Conservation (phyloP, 345 rosid species). For the Salix suchowensis region DNA sequence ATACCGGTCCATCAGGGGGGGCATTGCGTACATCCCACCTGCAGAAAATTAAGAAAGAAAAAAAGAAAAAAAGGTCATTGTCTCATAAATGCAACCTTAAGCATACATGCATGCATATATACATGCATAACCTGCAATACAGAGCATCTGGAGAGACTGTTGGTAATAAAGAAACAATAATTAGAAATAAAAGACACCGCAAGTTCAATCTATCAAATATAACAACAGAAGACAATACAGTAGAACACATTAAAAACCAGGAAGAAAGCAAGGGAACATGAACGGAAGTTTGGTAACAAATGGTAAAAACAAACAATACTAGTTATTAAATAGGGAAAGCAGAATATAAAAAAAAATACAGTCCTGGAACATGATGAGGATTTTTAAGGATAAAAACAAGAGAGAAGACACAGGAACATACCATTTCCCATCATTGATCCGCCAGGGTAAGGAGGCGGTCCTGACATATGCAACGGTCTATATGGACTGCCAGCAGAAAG, state of each 20-base stretch:
- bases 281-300: background rate
- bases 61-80: background rate
- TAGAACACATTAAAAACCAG: background rate
- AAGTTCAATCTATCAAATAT: background rate
- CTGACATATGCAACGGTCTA: conserved; percentile 75
- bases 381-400: background rate
- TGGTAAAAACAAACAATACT: background rate
- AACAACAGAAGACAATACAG: background rate
- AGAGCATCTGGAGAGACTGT: background rate
- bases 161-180: background rate
- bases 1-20: conserved; percentile 84
- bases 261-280: background rate
- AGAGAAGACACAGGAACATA: conserved; percentile 8
- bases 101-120: background rate
- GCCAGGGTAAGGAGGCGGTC: conserved; percentile 76
- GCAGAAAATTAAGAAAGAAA: conserved; percentile 1
- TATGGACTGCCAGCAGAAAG: conserved; percentile 80
- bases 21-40: conserved; percentile 87
- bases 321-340: background rate
- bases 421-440: conserved; percentile 90
- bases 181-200: background rate
- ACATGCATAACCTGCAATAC: background rate
- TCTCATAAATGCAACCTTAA: background rate
- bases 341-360: background rate
- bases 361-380: background rate